Conservation (phyloP, 768 basidiomycete species). For the Kwoniella sp. region DNA sequence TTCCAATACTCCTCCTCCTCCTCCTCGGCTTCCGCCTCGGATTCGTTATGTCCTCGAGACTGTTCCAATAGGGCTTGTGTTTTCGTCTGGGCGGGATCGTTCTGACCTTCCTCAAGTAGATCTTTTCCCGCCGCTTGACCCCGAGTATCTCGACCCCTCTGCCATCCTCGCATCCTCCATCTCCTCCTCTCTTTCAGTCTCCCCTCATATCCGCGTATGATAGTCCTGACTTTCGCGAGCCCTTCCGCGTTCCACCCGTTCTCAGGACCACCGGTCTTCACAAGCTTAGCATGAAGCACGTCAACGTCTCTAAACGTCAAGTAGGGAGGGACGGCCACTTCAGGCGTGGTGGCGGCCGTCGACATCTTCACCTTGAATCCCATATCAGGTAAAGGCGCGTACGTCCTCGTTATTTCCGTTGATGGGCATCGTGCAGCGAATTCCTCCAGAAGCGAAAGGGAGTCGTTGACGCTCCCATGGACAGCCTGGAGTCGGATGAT, state of each 20-base stretch:
- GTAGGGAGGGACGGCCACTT: slow-evolving; percentile 79
- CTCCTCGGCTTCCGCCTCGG: neutral
- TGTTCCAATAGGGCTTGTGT: neutral
- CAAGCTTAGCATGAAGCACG: slow-evolving; percentile 72
- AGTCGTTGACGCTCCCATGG: slow-evolving; percentile 59
- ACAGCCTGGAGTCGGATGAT: slow-evolving; percentile 69
- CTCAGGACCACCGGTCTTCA: slow-evolving; percentile 56
- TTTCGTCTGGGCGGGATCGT: neutral
- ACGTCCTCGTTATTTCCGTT: slow-evolving; percentile 56
- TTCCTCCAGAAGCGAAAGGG: slow-evolving; percentile 61
- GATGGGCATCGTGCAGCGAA: slow-evolving; percentile 74
- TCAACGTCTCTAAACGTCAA: slow-evolving; percentile 77
- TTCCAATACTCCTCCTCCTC: neutral
- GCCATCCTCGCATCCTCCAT: slow-evolving; percentile 27
- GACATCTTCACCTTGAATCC: slow-evolving; percentile 67
- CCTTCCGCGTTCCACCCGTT: slow-evolving; percentile 45
- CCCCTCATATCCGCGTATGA: slow-evolving; percentile 72
- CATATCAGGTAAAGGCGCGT: slow-evolving; percentile 53
- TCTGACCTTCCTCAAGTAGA: neutral
- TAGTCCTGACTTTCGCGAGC: slow-evolving; percentile 71
- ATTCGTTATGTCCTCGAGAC: neutral
- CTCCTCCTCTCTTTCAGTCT: slow-evolving; percentile 66
- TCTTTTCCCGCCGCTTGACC: neutral
- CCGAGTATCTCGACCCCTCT: slow-evolving; percentile 5
- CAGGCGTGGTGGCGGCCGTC: slow-evolving; percentile 65